phyloP scores from a whole-genome alignment of 2,329 filamentous ascomycete species.

The Diaporthe sp. region DNA sequence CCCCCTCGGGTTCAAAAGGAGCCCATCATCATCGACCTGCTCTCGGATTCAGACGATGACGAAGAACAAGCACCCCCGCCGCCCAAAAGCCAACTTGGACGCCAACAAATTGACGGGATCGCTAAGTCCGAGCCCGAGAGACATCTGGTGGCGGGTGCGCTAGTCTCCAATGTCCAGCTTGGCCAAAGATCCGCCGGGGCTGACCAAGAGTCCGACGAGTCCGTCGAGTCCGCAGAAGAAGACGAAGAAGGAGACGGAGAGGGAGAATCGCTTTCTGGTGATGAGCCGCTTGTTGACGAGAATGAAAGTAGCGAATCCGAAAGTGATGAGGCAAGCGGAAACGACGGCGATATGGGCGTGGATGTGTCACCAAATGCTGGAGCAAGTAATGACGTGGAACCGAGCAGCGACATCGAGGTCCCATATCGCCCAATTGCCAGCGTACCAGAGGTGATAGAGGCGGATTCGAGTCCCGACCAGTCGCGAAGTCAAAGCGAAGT shows the following conservation, averaged over 20 bases:
- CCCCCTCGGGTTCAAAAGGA: conserved; percentile 46
- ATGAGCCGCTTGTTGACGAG: background rate
- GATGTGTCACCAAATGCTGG: conserved; percentile 34
- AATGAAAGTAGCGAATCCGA: conserved; percentile 25
- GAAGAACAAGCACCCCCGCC: conserved; percentile 40
- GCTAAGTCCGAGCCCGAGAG: conserved; percentile 14
- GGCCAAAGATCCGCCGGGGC: background rate
- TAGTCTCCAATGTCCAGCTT: background rate
- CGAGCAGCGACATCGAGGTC: background rate
- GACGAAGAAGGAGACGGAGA: conserved; percentile 3
- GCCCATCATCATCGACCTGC: conserved; percentile 61
- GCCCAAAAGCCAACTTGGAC: conserved; percentile 15
- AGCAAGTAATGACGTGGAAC: conserved; percentile 14
- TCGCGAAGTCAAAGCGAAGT: background rate
- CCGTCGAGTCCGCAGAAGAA: conserved; percentile 3
- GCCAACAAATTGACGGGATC: conserved; percentile 13
- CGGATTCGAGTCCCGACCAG: background rate
- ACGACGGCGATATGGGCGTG: conserved; percentile 37
- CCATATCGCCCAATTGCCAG: background rate
- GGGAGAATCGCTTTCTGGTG: background rate
- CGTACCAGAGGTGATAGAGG: conserved; percentile 35
- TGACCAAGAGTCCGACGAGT: background rate
- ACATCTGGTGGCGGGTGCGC: background rate
- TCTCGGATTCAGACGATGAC: conserved; percentile 62
- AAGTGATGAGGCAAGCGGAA: conserved; percentile 10